Percentiles rank a stretch among this genome's conserved stretches.
These are phyloP conservation scores for Capsicum pubescens DNA, from an alignment of 257 asterid genomes.

Conservation along the genomic window DNA sequence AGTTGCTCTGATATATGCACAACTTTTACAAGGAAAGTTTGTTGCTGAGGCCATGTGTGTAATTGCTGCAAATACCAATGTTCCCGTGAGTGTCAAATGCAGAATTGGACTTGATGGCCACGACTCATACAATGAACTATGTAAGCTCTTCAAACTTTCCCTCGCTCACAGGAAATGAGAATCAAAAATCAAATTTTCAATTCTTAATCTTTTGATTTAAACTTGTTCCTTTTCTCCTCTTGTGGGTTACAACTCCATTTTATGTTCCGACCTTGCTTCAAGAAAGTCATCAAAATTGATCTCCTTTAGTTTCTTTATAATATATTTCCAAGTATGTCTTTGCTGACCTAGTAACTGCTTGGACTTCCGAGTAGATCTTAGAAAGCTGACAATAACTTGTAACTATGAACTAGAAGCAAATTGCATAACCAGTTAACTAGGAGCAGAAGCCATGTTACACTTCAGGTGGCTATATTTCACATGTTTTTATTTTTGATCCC, in stretches of 20 bases:
- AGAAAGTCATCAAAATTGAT: background rate
- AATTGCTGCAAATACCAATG: slow-evolving; percentile 83
- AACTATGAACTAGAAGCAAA: slow-evolving; percentile 2
- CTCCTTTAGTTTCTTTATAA: background rate
- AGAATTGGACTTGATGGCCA: slow-evolving; percentile 91
- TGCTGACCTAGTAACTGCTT: background rate
- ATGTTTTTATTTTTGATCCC: background rate
- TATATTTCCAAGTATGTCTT: background rate
- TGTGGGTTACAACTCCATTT: background rate
- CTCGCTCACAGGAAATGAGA: background rate
- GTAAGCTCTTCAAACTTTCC: slow-evolving; percentile 56
- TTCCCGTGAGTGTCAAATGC: slow-evolving; percentile 95
- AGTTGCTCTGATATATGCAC: slow-evolving; percentile 47
- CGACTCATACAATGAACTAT: slow-evolving; percentile 88
- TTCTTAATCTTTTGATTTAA: background rate
- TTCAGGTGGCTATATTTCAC: background rate
- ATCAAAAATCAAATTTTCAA: background rate
- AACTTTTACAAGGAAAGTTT: slow-evolving; percentile 79
- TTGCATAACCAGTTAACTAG: background rate
- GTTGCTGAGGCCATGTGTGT: slow-evolving; percentile 97
- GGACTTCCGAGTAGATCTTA: background rate
- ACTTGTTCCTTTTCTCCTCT: background rate
- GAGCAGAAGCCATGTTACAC: slow-evolving; percentile 15
- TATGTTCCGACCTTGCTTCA: background rate
- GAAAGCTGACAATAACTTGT: background rate